Base-by-base conservation (phyloP, 73 alveolate species). In the Breviolum minutum region DNA sequence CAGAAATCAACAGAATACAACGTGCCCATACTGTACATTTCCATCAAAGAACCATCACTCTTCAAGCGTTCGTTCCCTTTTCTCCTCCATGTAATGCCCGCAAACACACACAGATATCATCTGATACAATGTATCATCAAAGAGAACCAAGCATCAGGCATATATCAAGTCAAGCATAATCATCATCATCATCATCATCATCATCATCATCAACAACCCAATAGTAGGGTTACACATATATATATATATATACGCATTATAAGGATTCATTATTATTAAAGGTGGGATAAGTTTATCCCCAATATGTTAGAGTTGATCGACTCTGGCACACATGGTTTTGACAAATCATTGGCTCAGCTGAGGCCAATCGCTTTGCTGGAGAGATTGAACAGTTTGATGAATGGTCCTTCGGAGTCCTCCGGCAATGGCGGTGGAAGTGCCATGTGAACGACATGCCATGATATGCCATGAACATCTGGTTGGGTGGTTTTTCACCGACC, bases 361-460 rank as follows among this genome's bases (percentile, higher is more conserved):
- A 60, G 69, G 94, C 73, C 94, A 74, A 27, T 40, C n/a, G 16
- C 97, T 66, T 92, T 92, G 97, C 97, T 92, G 27, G 97, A 92
- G 90, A 92, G 64, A 48, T 92, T 92, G 89, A 92, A 92, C 66
- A 92, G 97, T 66, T 92, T 92, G 97, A 92, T 92, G 71, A 73
- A 92, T 7, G 97, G 90, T 79, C 97, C 97, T 74, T 92, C 97
- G 60, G 97, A 92, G 89, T 92, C 97, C 97, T 92, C 48, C 48
- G 20, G 4, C 76, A 6, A 29, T n/a, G n/a, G n/a, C 19, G 74
- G 26, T 27, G 14, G 63, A 10, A 9, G n/a, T 22, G 12, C 12
- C 1, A 9, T 8, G 7, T 30, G 77, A 68, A 19, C 77, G 19
- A 14, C 19, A 68, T 19, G 19, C 26, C 13, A 14, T 68, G 63